These are phyloP conservation scores for Apiotrichum brassicae DNA, from an alignment of 1,284 basidiomycete genomes.

Conservation along the genomic window DNA sequence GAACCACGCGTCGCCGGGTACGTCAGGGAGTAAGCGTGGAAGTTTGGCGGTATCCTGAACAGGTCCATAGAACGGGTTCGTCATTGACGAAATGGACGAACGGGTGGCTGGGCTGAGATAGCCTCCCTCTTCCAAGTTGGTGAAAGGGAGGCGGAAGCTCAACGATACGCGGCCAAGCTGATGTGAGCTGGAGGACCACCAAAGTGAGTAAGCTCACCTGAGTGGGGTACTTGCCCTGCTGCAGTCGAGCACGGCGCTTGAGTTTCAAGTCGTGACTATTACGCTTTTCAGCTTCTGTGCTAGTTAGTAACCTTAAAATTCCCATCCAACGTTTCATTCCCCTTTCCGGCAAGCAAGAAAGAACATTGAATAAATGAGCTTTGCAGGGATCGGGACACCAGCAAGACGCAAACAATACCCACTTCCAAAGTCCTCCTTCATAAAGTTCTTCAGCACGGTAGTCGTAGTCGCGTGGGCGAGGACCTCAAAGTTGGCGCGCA, in stretches of 20 bases:
- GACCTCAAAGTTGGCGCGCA: not conserved
- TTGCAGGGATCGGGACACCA: not conserved
- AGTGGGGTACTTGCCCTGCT: not conserved
- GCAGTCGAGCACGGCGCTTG: slow-evolving; percentile 7
- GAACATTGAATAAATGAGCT: no score
- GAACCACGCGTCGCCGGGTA: slow-evolving; percentile 2
- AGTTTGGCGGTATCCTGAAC: not conserved
- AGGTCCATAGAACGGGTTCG: not conserved
- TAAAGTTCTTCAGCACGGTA: not conserved
- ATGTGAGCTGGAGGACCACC: not conserved
- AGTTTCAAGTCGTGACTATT: not conserved
- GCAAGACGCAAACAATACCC: no score
- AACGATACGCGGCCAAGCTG: slow-evolving; percentile 6
- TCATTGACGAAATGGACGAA: not conserved
- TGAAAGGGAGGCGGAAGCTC: not conserved
- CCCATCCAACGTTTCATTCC: no score
- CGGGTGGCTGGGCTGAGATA: not conserved
- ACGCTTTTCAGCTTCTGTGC: not conserved
- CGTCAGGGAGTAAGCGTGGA: slow-evolving; percentile 2
- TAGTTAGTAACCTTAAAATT: not conserved
- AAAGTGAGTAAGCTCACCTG: not conserved
- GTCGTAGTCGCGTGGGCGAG: not conserved
- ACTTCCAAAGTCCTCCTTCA: slow-evolving; percentile 7
- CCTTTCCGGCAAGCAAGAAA: no score
- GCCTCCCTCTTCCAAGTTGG: not conserved